Evolutionary conservation across 495 filamentous ascomycete species (phyloP), one percentile per base, ranked within the genome.

Genomic region (Penicillium paradoxum): DNA sequence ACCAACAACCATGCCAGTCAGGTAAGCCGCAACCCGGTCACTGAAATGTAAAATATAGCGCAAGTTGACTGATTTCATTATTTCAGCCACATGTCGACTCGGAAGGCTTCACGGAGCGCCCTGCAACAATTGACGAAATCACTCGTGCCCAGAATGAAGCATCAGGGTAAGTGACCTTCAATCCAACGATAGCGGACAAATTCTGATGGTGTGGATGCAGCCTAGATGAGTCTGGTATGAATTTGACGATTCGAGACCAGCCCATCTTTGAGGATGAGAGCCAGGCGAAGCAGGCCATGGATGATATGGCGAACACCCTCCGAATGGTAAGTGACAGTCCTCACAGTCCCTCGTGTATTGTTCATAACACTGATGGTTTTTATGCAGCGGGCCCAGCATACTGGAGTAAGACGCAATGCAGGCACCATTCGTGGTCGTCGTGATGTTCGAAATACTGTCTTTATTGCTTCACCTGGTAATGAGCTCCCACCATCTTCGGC

Each of bases 201-300:
- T 53, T 46, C 59, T 68, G 15, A 69, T 33, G 30, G 10, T 43
- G 6, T 19, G 70, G 54, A 56, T 53, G 45, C 76, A 84, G 66
- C 69, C 66, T 69, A 49, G 87, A 89, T 33, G 86, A 89, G 43
- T 76, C 83, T 22, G 78, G 86, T 50, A 88, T 96, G 71, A 97
- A 93, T 66, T 73, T 99, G 22, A 93, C 86, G 53, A 99, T 99
- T 56, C 80, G 89, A 55, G 91, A 90, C 56, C 88, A 95, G 53
- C 92, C 95, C 1, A 95, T 99, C 50, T 84, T 84, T 18, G 93
- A 98, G 69, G 93, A 97, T 65, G 89, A 92, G 57, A 83, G 78
- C 49, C 90, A 95, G 66, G 89, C 89, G 2, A 84, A 93, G 68
- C 86, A 88, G 38, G 93, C 95, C 1, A 76, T 97, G 63, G 88